Evolutionary conservation across 2,329 filamentous ascomycete species (phyloP), one percentile per base, ranked within the genome.

Genomic region (Ceratocystis variospora): DNA sequence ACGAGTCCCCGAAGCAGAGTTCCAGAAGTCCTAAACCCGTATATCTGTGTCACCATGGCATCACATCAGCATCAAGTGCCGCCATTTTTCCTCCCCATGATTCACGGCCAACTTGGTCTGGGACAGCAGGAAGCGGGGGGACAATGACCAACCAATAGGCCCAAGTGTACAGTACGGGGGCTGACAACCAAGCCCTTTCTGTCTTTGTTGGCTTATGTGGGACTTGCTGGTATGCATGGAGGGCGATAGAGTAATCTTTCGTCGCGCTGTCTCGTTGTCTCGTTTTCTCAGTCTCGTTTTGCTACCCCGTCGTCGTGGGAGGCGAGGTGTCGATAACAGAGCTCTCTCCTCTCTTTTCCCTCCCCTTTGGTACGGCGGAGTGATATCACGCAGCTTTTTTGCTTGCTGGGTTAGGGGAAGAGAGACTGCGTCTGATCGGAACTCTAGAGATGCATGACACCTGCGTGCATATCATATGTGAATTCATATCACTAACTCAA

Each of bases 11-110:
- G 10, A 41, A 41, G 37, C 37, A 41, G 37, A 41, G 37, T 41
- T 41, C 37, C 37, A 41, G 37, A 15, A 57, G 22, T 25, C 53
- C 22, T 25, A 57, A 57, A n/a, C 15, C 17, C 22, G n/a, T n/a
- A 57, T 37, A 22, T 59, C 55, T 59, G 55, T 59, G 55, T 59
- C 55, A 59, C 55, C 55, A 33, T 59, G 10, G 15, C 55, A 59
- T 33, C 28, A 59, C 33, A 31, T 19, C 55, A 59, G n/a, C 28
- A 4, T 31, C 8, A 59, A 8, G n/a, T 12, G n/a, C n/a, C 46
- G n/a, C 22, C 22, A 33, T 33, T 59, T 33, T 25, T 3, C 33
- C 17, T 37, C 22, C 5, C 17, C 55, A n/a, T 59, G 31, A 33
- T 59, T 37, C 55, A 59, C 55, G 17, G 55, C 33, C 55, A 59